Conservation (phyloP, 164 flowering plant species). For the Brasenia schreberi region DNA sequence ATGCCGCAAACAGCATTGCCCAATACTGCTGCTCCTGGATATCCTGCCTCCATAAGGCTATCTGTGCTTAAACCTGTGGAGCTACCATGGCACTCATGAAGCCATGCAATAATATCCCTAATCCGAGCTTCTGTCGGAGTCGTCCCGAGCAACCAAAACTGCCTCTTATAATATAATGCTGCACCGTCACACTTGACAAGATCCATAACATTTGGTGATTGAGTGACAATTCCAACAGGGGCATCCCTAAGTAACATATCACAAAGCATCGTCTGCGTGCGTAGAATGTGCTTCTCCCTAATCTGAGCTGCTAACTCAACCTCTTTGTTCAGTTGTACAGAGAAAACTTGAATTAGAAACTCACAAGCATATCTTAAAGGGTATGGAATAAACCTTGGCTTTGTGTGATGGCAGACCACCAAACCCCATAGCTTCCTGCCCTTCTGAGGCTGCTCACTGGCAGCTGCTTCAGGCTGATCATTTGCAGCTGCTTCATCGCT, state of each 20-base stretch:
- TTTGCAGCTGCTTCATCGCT: conserved; percentile 28
- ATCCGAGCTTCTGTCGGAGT: conserved; percentile 61
- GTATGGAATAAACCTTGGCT: conserved; percentile 54
- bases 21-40: conserved; percentile 43
- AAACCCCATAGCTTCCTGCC: conserved; percentile 65
- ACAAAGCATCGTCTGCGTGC: conserved; percentile 54
- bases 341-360: conserved; percentile 59
- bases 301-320: conserved; percentile 47
- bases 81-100: conserved; percentile 33
- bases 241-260: conserved; percentile 74
- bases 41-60: conserved; percentile 66
- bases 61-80: conserved; percentile 65
- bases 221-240: conserved; percentile 53
- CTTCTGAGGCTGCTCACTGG: conserved; percentile 9
- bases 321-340: conserved; percentile 58
- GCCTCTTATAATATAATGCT: conserved; percentile 39
- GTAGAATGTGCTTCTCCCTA: conserved; percentile 63
- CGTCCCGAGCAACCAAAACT: conserved; percentile 52
- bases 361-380: conserved; percentile 77
- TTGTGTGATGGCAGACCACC: conserved; percentile 73
- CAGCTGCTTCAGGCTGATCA: conserved; percentile 2
- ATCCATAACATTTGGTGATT: conserved; percentile 69
- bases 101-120: conserved; percentile 45
- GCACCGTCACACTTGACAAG: conserved; percentile 77
- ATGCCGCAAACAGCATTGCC: conserved; percentile 74